phyloP scores from a whole-genome alignment of 371 early-diverging fungal genomes.

The Lichtheimia ornata region DNA sequence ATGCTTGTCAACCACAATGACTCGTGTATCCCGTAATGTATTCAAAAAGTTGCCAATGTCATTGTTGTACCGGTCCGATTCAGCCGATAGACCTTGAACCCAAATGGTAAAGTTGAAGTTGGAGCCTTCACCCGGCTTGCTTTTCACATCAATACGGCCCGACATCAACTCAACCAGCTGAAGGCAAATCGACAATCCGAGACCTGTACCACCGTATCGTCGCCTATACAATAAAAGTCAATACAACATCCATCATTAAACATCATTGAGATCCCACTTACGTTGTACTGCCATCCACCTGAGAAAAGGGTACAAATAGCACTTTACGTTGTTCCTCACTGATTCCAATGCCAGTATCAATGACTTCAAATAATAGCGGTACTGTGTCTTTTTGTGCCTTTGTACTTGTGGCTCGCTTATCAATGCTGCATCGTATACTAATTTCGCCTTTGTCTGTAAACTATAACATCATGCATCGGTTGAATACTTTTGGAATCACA shows the following conservation, averaged over 20 bases:
- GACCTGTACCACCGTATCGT: slow-evolving; percentile 67
- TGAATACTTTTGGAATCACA: background rate
- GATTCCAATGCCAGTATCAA: slow-evolving; percentile 61
- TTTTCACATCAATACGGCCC: slow-evolving; percentile 55
- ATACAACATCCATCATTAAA: background rate
- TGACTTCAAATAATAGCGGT: slow-evolving; percentile 36
- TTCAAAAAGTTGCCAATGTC: slow-evolving; percentile 9
- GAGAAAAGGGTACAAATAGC: slow-evolving; percentile 59
- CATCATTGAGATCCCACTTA: slow-evolving; percentile 11
- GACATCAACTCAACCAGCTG: slow-evolving; percentile 58
- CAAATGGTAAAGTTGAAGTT: slow-evolving; percentile 58
- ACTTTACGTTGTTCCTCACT: slow-evolving; percentile 57
- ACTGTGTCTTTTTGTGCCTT: background rate
- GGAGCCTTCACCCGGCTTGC: slow-evolving; percentile 54
- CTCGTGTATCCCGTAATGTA: slow-evolving; percentile 24
- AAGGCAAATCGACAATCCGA: slow-evolving; percentile 61
- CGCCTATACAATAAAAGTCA: slow-evolving; percentile 29
- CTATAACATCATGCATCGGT: too few relatives aligned
- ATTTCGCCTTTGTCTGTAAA: slow-evolving; percentile 22
- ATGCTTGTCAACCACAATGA: slow-evolving; percentile 38
- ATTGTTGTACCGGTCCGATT: slow-evolving; percentile 21
- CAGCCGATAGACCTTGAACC: slow-evolving; percentile 32
- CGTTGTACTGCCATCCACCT: slow-evolving; percentile 62
- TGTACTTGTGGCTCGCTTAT: background rate
- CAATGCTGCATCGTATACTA: slow-evolving; percentile 39